Evolutionary conservation across 2,329 filamentous ascomycete species (phyloP).

Genomic region (Cladophialophora yegresii): DNA sequence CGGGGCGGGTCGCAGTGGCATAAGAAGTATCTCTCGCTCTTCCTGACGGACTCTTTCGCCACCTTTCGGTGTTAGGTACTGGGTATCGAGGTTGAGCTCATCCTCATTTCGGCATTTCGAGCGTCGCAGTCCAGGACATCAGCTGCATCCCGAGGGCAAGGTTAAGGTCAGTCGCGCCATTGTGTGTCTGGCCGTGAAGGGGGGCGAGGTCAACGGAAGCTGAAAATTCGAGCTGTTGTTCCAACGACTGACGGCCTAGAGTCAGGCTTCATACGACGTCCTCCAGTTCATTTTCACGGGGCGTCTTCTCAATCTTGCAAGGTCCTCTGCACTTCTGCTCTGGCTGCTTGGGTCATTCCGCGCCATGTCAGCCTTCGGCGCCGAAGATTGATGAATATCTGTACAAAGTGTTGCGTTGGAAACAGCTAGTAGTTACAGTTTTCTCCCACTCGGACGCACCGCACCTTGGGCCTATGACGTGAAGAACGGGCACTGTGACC

Average conservation of each 20-base stretch:
- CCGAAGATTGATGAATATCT: neutral
- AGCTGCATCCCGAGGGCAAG: neutral
- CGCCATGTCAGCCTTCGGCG: neutral
- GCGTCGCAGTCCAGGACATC: neutral
- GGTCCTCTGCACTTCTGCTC: neutral
- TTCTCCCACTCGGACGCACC: neutral
- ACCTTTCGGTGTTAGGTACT: neutral
- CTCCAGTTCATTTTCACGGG: conserved; percentile 6
- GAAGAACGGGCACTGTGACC: neutral
- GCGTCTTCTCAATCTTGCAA: conserved; percentile 12
- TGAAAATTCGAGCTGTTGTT: neutral
- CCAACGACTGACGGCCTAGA: neutral
- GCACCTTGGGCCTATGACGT: conserved; percentile 7
- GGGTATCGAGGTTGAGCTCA: neutral
- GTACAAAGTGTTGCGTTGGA: neutral
- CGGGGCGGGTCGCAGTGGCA: conserved; percentile 2
- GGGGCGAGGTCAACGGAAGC: neutral
- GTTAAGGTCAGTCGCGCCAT: neutral
- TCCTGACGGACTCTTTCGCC: neutral
- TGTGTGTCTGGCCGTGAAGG: neutral
- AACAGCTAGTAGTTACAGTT: conserved; percentile 2
- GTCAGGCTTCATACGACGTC: conserved; percentile 4
- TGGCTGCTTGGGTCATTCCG: neutral
- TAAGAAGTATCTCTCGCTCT: conserved; percentile 5
- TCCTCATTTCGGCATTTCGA: neutral